Evolutionary conservation across 208 protist species (phyloP), one percentile per base, ranked within the genome.

Genomic region (Leishmania arabica): DNA sequence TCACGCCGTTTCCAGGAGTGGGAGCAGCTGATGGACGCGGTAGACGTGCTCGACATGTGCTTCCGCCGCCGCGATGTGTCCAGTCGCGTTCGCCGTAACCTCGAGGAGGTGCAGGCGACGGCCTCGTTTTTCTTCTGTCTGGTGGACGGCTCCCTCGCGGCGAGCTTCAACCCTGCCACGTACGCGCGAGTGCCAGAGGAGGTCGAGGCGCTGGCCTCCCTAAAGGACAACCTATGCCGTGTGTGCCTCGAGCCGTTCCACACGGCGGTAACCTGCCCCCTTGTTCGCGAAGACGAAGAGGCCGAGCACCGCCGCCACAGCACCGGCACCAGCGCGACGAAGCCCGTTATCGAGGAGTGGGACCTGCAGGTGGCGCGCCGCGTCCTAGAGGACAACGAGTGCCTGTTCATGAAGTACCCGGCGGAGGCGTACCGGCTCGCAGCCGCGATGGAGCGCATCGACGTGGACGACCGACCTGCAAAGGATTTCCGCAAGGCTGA

Each of bases 401-500:
- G 95, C 34, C 82, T 92, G 68, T 80, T 80, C 37, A 79, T 95
- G 70, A 79, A 83, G 69, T 90, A 84, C 56, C 90, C 87, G 1
- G 82, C 84, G 34, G 91, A 97, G 76, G 68, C 71, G 56, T 65
- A 90, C 78, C 82, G 82, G 19, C 62, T 97, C 19, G 84, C 86
- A 6, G 82, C 79, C 1, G 94, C 91, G 27, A 84, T 95, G 70
- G 75, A 79, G 21, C 84, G 71, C n/a, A 96, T 96, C 75, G 94
- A 96, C 84, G 64, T 51, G 64, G 92, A 96, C 79, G 91, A 95
- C 82, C 86, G 91, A 15, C 88, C 89, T 24, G 92, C 86, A 47
- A 97, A 97, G 82, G 89, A 93, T 37, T 95, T 95, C 75, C 91
- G 94, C 62, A 95, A 95, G 81, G 87, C 86, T 13, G 94, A 97